These are phyloP conservation scores for Trichophyton simii DNA, from an alignment of 2,329 filamentous ascomycete species.

Conservation along the genomic window DNA sequence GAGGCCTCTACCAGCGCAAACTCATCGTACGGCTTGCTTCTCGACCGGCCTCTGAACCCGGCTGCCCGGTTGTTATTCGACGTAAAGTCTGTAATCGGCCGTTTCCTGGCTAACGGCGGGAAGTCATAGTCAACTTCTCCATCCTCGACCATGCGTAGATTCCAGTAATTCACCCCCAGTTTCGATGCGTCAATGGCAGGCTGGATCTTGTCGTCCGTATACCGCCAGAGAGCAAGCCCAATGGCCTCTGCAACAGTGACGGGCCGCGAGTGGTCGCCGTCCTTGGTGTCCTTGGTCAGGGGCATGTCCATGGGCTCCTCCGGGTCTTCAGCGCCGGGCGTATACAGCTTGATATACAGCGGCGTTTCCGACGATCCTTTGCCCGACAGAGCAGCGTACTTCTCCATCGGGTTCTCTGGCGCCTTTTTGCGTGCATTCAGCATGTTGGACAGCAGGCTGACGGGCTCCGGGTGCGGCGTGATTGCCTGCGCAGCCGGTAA, in stretches of 20 bases:
- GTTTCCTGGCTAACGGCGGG: slow-evolving; percentile 44
- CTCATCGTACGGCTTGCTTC: slow-evolving; percentile 54
- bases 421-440: slow-evolving; percentile 45
- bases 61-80: slow-evolving; percentile 53
- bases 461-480: slow-evolving; percentile 37
- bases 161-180: slow-evolving; percentile 50
- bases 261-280: slow-evolving; percentile 34
- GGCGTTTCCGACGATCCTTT: slow-evolving; percentile 46
- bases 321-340: slow-evolving; percentile 45
- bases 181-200: slow-evolving; percentile 41
- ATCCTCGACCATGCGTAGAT: slow-evolving; percentile 55
- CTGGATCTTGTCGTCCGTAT: slow-evolving; percentile 45
- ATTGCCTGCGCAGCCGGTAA: slow-evolving; percentile 50
- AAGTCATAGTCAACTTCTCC: slow-evolving; percentile 57
- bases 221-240: slow-evolving; percentile 49
- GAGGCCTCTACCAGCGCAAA: slow-evolving; percentile 52
- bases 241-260: slow-evolving; percentile 52
- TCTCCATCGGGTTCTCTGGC: slow-evolving; percentile 49
- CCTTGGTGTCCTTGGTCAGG: slow-evolving; percentile 43
- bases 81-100: slow-evolving; percentile 50
- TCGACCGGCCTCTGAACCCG: slow-evolving; percentile 40
- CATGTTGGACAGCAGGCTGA: slow-evolving; percentile 47
- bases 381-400: slow-evolving; percentile 48
- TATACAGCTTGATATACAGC: slow-evolving; percentile 51
- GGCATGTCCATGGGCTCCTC: slow-evolving; percentile 47